A percentile compares a stretch with the other conserved stretches of the same genome.
phyloP scores from a whole-genome alignment of 331 rosid species.

The Rhamnella rubrinervis region DNA sequence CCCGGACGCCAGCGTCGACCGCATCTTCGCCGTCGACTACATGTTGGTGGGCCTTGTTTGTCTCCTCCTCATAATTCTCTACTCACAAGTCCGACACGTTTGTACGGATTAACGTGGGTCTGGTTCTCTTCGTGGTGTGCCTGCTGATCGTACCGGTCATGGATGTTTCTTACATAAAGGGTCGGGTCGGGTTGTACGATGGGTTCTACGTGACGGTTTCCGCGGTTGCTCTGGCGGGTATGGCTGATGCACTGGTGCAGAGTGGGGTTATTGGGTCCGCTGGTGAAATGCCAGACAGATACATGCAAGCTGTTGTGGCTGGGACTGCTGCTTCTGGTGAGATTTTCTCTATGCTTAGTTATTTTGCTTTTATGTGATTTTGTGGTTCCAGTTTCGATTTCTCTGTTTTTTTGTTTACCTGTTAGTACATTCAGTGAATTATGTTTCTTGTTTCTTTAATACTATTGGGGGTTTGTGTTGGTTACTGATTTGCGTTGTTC shows the following conservation, averaged over 20 bases:
- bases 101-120: slow-evolving; percentile 67
- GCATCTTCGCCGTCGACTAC: slow-evolving; percentile 72
- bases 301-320: slow-evolving; percentile 82
- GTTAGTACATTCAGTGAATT: background rate
- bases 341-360: background rate
- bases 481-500: background rate
- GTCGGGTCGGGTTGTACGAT: slow-evolving; percentile 69
- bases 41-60: slow-evolving; percentile 60
- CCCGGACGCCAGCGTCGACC: slow-evolving; percentile 82
- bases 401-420: background rate
- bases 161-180: slow-evolving; percentile 56
- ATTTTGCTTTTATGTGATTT: background rate
- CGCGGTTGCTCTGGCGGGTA: slow-evolving; percentile 48
- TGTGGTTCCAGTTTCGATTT: background rate
- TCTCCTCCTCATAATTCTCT: slow-evolving; percentile 57
- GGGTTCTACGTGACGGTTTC: slow-evolving; percentile 66
- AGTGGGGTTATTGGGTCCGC: slow-evolving; percentile 81
- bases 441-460: background rate
- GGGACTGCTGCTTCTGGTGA: slow-evolving; percentile 92
- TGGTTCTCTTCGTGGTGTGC: slow-evolving; percentile 50
- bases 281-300: slow-evolving; percentile 81
- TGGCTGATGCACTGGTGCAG: slow-evolving; percentile 80
- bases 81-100: slow-evolving; percentile 48
- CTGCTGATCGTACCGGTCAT: slow-evolving; percentile 68
- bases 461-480: background rate